A percentile compares a stretch with the other conserved stretches of the same genome.
phyloP scores from a whole-genome alignment of 2,329 filamentous ascomycete genomes.

The Plenodomus lindquistii region DNA sequence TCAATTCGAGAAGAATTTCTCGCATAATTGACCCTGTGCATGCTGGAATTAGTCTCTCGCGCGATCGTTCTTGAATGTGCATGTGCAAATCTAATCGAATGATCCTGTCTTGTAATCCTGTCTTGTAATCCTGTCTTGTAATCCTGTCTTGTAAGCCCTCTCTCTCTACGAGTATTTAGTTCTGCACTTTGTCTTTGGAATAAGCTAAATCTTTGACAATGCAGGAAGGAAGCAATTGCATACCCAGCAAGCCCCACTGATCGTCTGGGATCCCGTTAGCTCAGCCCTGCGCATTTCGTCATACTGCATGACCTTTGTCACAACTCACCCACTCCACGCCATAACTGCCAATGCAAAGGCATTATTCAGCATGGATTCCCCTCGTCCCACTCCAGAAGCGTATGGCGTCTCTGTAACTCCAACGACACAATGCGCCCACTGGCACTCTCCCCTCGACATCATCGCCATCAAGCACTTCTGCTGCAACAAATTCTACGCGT shows the following conservation, averaged over 20 bases:
- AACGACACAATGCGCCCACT: slow-evolving; percentile 41
- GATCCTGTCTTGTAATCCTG: too few relatives aligned
- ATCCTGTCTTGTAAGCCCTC: too few relatives aligned
- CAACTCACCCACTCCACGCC: slow-evolving; percentile 1
- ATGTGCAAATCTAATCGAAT: not conserved
- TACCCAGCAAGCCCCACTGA: slow-evolving; percentile 9
- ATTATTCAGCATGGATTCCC: not conserved
- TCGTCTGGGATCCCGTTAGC: slow-evolving; percentile 14
- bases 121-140: too few relatives aligned
- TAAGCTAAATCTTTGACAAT: not conserved
- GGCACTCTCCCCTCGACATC: slow-evolving; percentile 39
- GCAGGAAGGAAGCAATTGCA: not conserved
- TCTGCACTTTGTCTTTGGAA: too few relatives aligned
- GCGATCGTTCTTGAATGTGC: not conserved
- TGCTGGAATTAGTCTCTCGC: not conserved
- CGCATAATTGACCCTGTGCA: not conserved
- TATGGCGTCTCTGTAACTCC: slow-evolving; percentile 34
- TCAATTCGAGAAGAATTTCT: slow-evolving; percentile 6
- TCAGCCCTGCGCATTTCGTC: slow-evolving; percentile 22
- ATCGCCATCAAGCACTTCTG: slow-evolving; percentile 44
- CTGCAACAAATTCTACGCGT: slow-evolving; percentile 44
- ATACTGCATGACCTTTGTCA: not conserved
- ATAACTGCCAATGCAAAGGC: slow-evolving; percentile 4
- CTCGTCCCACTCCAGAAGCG: slow-evolving; percentile 10
- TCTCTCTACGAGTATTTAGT: too few relatives aligned